Evolutionary conservation across 1,284 basidiomycete genomes (phyloP).

Genomic region (Irpex sp.): DNA sequence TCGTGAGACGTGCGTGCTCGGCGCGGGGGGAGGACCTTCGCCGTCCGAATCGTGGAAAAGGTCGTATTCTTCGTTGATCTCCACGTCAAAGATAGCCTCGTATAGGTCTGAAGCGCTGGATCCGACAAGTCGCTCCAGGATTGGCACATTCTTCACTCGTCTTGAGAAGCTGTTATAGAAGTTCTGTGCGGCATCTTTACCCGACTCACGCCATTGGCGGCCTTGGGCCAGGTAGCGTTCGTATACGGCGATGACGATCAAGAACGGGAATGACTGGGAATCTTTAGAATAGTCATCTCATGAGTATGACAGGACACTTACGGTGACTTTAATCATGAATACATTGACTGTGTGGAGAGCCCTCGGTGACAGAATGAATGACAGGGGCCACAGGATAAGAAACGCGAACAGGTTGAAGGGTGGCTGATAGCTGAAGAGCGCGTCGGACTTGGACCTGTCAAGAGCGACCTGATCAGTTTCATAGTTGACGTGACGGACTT

Average conservation of each 20-base stretch:
- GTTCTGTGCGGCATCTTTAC: constrained; percentile 47
- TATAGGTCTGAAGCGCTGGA: constrained; percentile 61
- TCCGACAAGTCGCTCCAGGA: constrained; percentile 70
- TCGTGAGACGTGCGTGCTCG: constrained; percentile 31
- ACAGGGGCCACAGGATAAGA: constrained; percentile 71
- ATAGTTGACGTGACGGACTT: constrained; percentile 1
- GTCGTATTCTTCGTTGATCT: constrained; percentile 42
- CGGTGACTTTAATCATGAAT: constrained; percentile 77
- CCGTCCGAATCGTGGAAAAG: constrained; percentile 44
- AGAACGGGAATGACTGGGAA: constrained; percentile 67
- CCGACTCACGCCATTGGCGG: constrained; percentile 43
- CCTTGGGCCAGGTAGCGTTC: constrained; percentile 67
- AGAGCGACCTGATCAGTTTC: neutral
- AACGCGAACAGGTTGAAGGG: constrained; percentile 84
- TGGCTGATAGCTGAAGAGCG: constrained; percentile 87
- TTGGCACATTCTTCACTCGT: constrained; percentile 65
- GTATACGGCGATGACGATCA: constrained; percentile 76
- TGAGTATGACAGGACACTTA: constrained; percentile 19
- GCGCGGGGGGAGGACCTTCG: constrained; percentile 35
- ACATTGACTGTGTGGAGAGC: constrained; percentile 79
- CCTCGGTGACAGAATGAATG: constrained; percentile 68
- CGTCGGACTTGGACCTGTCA: constrained; percentile 78
- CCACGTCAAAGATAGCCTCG: constrained; percentile 75
- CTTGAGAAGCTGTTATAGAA: constrained; percentile 66
- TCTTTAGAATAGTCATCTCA: neutral